phyloP scores from a whole-genome alignment of 176 grass and related monocot species.

The Rhynchospora breviuscula region DNA sequence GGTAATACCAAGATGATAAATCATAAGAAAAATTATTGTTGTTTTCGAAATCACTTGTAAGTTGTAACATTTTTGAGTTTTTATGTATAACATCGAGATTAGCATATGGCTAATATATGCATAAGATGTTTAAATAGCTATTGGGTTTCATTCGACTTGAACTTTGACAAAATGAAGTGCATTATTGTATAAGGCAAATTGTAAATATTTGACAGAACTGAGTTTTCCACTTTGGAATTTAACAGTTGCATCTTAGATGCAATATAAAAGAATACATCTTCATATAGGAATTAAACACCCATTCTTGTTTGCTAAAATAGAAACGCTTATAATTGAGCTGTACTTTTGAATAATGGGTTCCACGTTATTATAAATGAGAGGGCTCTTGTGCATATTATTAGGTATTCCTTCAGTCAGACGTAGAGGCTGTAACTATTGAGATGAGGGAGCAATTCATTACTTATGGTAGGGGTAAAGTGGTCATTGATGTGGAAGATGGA shows the following conservation, averaged over 20 bases:
- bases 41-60: background rate
- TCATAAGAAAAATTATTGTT: background rate
- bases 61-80: background rate
- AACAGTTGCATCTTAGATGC: background rate
- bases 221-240: background rate
- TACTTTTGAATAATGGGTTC: background rate
- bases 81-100: background rate
- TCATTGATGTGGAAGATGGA: slow-evolving; percentile 40
- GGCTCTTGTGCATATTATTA: slow-evolving; percentile 23
- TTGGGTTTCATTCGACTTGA: background rate
- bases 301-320: background rate
- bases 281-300: background rate
- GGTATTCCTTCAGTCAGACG: slow-evolving; percentile 89
- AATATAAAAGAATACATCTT: background rate
- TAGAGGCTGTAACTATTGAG: slow-evolving; percentile 41
- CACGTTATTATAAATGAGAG: background rate
- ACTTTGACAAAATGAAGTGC: background rate
- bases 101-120: background rate
- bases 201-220: background rate
- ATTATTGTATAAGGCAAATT: background rate
- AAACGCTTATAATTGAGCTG: background rate
- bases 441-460: slow-evolving; percentile 76
- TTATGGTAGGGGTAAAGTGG: slow-evolving; percentile 45
- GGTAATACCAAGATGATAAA: slow-evolving; percentile 30
- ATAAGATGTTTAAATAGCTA: background rate